Evolutionary conservation across 2,329 filamentous ascomycete species (phyloP), one percentile per base, ranked within the genome.

Genomic region (Mycogone perniciosa): DNA sequence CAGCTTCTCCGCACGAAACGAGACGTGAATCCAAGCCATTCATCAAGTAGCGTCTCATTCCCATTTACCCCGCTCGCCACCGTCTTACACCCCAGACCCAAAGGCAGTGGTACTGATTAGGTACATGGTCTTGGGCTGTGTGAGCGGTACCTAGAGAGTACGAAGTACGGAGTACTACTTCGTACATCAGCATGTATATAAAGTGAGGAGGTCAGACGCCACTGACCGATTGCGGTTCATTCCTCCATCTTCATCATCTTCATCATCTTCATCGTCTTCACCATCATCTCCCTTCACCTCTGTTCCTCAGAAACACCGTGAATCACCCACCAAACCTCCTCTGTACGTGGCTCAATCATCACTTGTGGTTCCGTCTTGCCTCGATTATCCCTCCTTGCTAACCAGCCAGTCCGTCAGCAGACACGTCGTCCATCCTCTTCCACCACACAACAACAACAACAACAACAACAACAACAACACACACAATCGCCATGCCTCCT

Each of bases 401-500:
- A 26, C 20, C 6, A 38, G 11, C 11, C 4, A 33, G n/a, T 31
- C 27, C 7, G 20, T 5, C 46, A 48, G 10, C 37, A 41, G 26
- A 34, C 9, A 46, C 9, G 3, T 35, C 33, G n/a, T 6, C n/a
- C 11, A 6, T 11, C 20, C 20, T 20, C 44, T 27, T 31, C 11
- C 27, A 27, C 31, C 29, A 6, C 30, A 6, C 7, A 7, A 11
- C 48, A 46, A 27, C n/a, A 30, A 31, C 20, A 30, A 31, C 20
- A 26, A 30, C 38, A 53, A 10, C 10, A 52, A n/a, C 40, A 52
- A 30, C 50, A 48, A 26, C 40, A 40, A 57, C 49, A 51, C 54
- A 50, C 42, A 54, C 54, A 51, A 13, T 41, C 65, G 75, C 54
- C 57, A 80, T 80, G 77, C 71, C 74, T 56, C 56, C 57, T 52